Conservation (phyloP, 2,329 filamentous ascomycete species). For the Claviceps spartinae region DNA sequence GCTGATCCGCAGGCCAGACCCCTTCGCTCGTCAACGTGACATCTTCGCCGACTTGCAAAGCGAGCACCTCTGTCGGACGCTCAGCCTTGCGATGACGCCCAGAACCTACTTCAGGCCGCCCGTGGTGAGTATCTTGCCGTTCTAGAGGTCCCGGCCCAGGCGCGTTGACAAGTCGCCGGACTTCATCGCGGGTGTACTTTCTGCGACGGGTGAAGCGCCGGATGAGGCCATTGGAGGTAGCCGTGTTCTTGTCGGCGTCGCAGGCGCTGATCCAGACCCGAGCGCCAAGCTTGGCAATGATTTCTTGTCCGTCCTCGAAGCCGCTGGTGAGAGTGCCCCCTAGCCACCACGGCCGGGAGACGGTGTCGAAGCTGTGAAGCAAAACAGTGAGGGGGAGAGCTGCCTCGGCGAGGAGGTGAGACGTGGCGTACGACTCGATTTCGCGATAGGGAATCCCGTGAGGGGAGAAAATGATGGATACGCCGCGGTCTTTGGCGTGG, state of each 20-base stretch:
- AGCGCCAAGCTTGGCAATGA: slow-evolving; percentile 5
- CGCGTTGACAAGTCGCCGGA: slow-evolving; percentile 21
- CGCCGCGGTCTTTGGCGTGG: slow-evolving; percentile 26
- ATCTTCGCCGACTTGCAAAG: slow-evolving; percentile 29
- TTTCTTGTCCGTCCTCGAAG: slow-evolving; percentile 41
- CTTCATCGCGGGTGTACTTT: slow-evolving; percentile 30
- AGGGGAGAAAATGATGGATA: slow-evolving; percentile 52
- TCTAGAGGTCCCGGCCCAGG: background rate
- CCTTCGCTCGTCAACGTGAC: slow-evolving; percentile 28
- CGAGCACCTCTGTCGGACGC: slow-evolving; percentile 25
- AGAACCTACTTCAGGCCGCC: slow-evolving; percentile 3
- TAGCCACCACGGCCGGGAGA: slow-evolving; percentile 47
- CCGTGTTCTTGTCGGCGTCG: slow-evolving; percentile 35
- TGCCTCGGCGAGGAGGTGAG: slow-evolving; percentile 40
- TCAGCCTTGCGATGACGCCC: slow-evolving; percentile 4
- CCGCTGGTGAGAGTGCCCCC: slow-evolving; percentile 46
- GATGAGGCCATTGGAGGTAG: slow-evolving; percentile 27
- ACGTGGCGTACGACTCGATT: slow-evolving; percentile 40
- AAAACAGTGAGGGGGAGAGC: slow-evolving; percentile 50
- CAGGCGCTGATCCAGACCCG: slow-evolving; percentile 27
- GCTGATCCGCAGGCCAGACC: slow-evolving; percentile 13
- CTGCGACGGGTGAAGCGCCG: slow-evolving; percentile 35
- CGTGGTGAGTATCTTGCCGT: background rate
- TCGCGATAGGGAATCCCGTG: slow-evolving; percentile 44
- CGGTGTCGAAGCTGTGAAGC: slow-evolving; percentile 48